phyloP scores from a whole-genome alignment of 1,139 yeast species.

The Meyerozyma smithsonii region DNA sequence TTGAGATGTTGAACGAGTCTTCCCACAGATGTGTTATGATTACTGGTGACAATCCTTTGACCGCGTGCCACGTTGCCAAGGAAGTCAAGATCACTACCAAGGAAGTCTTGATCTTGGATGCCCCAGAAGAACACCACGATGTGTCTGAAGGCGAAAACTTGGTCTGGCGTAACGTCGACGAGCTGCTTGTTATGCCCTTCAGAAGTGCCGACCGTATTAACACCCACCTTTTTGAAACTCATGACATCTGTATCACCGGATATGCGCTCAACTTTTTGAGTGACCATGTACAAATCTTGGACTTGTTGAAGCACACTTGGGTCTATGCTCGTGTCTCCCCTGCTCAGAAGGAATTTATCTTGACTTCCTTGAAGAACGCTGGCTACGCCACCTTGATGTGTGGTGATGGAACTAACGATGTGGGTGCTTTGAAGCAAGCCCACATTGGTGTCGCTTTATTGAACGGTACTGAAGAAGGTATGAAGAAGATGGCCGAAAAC shows the following conservation, averaged over 20 bases:
- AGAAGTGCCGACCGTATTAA: conserved; percentile 58
- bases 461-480: conserved; percentile 94
- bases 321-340: conserved; percentile 98
- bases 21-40: conserved; percentile 96
- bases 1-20: conserved; percentile 89
- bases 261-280: conserved; percentile 70
- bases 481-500: conserved; percentile 84
- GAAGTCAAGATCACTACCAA: conserved; percentile 82
- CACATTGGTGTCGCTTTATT: conserved; percentile 95
- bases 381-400: conserved; percentile 97
- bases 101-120: conserved; percentile 82
- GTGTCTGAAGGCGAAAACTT: conserved; percentile 52
- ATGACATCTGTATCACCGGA: conserved; percentile 93
- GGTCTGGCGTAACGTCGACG: conserved; percentile 84
- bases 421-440: conserved; percentile 98
- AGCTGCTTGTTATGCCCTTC: conserved; percentile 67
- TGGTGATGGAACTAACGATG: conserved; percentile 99
- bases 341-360: conserved; percentile 84
- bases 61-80: conserved; percentile 96
- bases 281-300: conserved; percentile 62
- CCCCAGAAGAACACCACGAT: conserved; percentile 64
- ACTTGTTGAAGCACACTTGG: conserved; percentile 86
- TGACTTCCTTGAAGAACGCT: conserved; percentile 76
- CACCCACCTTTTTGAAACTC: conserved; percentile 51
- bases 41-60: conserved; percentile 97